Base-by-base conservation (phyloP, 495 filamentous ascomycete species). In the Lentithecium fluviatile region DNA sequence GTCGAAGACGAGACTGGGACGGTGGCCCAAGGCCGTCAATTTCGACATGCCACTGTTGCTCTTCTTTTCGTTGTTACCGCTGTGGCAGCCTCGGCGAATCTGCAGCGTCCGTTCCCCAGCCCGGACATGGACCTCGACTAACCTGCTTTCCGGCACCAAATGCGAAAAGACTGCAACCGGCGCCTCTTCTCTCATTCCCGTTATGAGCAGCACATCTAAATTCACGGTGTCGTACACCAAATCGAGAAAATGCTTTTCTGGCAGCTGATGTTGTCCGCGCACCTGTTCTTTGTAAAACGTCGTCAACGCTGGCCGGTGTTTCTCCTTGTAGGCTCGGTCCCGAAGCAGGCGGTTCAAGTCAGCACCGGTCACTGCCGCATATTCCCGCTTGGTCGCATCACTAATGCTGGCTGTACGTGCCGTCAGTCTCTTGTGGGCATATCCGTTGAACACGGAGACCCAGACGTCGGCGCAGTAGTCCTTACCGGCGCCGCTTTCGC, bases 141-240 rank as follows among this genome's bases (percentile, higher is more conserved):
- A 57, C 58, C 73, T 79, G 60, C 74, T 83, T 17, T 77, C 70
- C 59, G 83, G 81, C 43, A 85, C 80, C 56, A 85, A 70, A 76
- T 79, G 78, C 26, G 80, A 81, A 0, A 82, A 78, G 47, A 61
- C 50, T 59, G 79, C 74, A 34, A 88, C 79, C 4, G 83, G 83
- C 5, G 81, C 79, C 66, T 82, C 74, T 58, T 87, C 84, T 76
- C 82, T 84, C 81, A 88, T 83, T 5, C 85, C 85, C 0, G 83
- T 86, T 67, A 88, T 82, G 32, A 88, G 55, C 47, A 86, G 74
- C 51, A 85, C 82, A 59, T 85, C 78, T 19, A 76, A 72, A 74
- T 80, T 78, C 60, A 29, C 66, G 20, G 76, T 75, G 40, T 55
- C 48, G 59, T 72, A 29, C 15, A 85, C 80, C 37, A 78, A 68